phyloP scores from a whole-genome alignment of 441 rosid genomes.

The Populus hybrid region DNA sequence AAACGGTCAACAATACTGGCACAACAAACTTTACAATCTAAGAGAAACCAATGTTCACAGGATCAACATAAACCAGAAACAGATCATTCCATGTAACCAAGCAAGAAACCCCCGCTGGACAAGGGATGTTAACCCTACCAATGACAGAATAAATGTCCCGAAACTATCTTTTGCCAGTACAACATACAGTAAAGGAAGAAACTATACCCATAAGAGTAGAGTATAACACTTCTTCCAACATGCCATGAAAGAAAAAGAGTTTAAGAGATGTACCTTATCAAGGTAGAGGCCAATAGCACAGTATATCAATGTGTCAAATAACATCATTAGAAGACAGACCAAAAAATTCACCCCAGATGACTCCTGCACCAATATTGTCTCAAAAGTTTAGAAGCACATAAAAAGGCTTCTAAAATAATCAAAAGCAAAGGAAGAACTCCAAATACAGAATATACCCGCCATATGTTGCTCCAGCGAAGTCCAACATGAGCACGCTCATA shows the following conservation, averaged over 20 bases:
- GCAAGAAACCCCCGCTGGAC: neutral
- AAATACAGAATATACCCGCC: conserved; percentile 64
- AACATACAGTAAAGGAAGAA: neutral
- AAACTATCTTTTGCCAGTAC: neutral
- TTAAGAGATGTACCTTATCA: conserved; percentile 66
- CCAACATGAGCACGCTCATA: conserved; percentile 99
- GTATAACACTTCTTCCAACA: neutral
- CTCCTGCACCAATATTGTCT: conserved; percentile 51
- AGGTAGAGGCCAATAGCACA: conserved; percentile 82
- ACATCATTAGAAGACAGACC: conserved; percentile 95
- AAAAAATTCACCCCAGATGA: conserved; percentile 97
- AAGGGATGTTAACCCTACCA: neutral
- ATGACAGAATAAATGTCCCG: neutral
- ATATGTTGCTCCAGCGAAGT: conserved; percentile 98
- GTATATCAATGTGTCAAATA: conserved; percentile 76
- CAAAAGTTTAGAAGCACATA: conserved; percentile 24
- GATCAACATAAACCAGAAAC: neutral
- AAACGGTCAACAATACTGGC: neutral
- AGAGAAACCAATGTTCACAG: neutral
- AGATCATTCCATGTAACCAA: neutral
- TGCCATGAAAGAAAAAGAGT: conserved; percentile 17
- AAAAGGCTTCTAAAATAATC: neutral
- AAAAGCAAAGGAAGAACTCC: conserved; percentile 7
- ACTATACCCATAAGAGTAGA: neutral
- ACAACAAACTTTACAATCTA: neutral